Base-by-base conservation (phyloP, 768 basidiomycete genomes). In the Lactarius hatsudake region DNA sequence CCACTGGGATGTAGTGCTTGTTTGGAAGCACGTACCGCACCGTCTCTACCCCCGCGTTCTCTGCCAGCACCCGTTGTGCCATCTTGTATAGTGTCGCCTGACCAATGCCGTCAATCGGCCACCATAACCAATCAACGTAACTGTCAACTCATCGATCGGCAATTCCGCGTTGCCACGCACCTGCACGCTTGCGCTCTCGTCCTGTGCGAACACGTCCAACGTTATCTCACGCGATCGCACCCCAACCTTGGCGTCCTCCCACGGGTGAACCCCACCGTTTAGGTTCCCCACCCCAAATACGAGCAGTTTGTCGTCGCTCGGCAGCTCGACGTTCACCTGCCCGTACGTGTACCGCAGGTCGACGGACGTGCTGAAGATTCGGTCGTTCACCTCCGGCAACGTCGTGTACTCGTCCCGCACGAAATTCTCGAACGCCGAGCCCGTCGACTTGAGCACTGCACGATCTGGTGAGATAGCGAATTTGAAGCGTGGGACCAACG, bases 11-110 rank as follows among this genome's bases (percentile, higher is more conserved):
- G 76, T 96, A 98, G 74, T 97, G 96, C 78, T 95, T 93, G 81
- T 98, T 98, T 2, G 96, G 96, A 3, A 97, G 82, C 53, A 79
- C 76, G 77, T 96, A 97, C 17, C 82, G 81, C 38, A 92, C 89
- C 2, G 76, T 77, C 53, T 81, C 74, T 15, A 97, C 81, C 2
- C 79, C 79, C 2, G 76, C 75, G 72, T 93, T 89, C 75, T 90
- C 86, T 1, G 77, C 77, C 34, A 97, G 78, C 70, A 98, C 81
- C 2, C 82, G 81, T 69, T 90, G 84, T 0, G 83, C 92, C 87
- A 96, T 96, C 79, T 90, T 91, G 83, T 88, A 96, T 60, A 96
- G 79, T 32, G 95, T 97, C 10, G 96, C 96, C 91, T 97, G 76
- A 36, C 3, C 45, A 18, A 3, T 4, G 26, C 20, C 43, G 36